Evolutionary conservation across 2,329 filamentous ascomycete genomes (phyloP), one percentile per base, ranked within the genome.

Genomic region (Aureobasidium sp.): DNA sequence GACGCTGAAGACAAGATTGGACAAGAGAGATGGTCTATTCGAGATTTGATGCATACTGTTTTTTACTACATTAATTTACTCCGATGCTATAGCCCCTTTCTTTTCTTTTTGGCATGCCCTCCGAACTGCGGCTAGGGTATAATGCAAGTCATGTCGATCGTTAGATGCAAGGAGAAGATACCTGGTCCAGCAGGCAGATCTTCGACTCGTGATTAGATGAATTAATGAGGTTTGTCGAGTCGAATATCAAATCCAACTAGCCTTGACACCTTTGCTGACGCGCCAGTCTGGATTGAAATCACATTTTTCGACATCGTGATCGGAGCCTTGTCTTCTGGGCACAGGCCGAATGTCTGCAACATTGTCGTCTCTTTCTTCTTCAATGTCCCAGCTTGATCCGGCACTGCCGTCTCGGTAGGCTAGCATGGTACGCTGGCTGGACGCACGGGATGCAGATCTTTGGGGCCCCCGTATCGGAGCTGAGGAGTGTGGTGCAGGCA

Each of bases 111-210:
- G n/a, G n/a, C n/a, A n/a, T n/a, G n/a, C n/a, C n/a, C n/a, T n/a
- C n/a, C n/a, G n/a, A n/a, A n/a, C 11, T 45, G 25, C 5, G 12
- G 16, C 7, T 19, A 16, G 21, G 30, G 21, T 35, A 47, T 47
- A 47, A 29, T 49, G 45, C 45, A 49, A 38, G 37, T 49, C 45
- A 21, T 48, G 14, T 32, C 11, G 17, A 27, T 49, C 45, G 45
- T 49, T 29, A 49, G 24, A 35, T 29, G 5, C n/a, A n/a, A n/a
- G n/a, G 25, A 16, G 12, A 30, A 38, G 24, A 3, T 19, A 4
- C 7, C 34, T 16, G 22, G 6, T 38, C 45, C 32, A 38, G 45
- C 45, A 16, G 42, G 30, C 29, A 29, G 14, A 25, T 47, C 42
- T 47, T 22, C 42, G 12, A 17, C 42, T 25, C 30, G 21, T 14